Evolutionary conservation across 176 grass and related monocot genomes (phyloP).

Genomic region (Pontederia crassipes): DNA sequence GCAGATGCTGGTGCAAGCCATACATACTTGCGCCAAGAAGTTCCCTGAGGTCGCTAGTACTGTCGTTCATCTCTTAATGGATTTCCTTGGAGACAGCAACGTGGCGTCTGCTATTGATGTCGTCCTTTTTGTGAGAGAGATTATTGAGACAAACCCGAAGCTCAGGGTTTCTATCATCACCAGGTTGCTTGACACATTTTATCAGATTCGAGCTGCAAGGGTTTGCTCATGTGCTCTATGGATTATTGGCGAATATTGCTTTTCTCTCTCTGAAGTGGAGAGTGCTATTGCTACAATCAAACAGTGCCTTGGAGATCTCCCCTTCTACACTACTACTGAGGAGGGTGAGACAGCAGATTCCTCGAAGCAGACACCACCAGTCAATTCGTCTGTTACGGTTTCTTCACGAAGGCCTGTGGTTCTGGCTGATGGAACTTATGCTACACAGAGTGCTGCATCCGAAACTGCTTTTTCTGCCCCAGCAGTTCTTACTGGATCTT

Average conservation of each 20-base stretch:
- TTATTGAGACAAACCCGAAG: conserved; percentile 15
- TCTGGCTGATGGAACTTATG: conserved; percentile 11
- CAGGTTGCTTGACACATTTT: conserved; percentile 7
- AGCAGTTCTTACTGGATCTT: conserved; percentile 10
- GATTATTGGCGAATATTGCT: conserved; percentile 12
- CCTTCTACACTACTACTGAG: conserved; percentile 12
- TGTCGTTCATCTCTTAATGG: conserved; percentile 14
- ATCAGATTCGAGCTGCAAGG: conserved; percentile 16
- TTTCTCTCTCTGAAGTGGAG: conserved; percentile 3
- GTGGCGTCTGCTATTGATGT: conserved; percentile 14
- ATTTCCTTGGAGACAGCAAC: conserved; percentile 12
- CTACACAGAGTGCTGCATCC: conserved; percentile 13
- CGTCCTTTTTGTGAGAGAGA: conserved; percentile 12
- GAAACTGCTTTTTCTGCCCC: conserved; percentile 8
- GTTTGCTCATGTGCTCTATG: conserved; percentile 12
- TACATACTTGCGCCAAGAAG: conserved; percentile 10
- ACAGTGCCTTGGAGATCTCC: conserved; percentile 14
- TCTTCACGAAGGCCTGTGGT: conserved; percentile 8
- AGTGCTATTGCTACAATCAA: conserved; percentile 9
- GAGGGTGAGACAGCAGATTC: conserved; percentile 1
- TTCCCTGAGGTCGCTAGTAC: conserved; percentile 14
- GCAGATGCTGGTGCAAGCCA: conserved; percentile 17
- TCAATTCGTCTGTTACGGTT: conserved; percentile 5
- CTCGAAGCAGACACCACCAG: not conserved
- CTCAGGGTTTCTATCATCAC: conserved; percentile 12